phyloP scores from a whole-genome alignment of 768 basidiomycete genomes.

The Pulveroboletus ravenelii region DNA sequence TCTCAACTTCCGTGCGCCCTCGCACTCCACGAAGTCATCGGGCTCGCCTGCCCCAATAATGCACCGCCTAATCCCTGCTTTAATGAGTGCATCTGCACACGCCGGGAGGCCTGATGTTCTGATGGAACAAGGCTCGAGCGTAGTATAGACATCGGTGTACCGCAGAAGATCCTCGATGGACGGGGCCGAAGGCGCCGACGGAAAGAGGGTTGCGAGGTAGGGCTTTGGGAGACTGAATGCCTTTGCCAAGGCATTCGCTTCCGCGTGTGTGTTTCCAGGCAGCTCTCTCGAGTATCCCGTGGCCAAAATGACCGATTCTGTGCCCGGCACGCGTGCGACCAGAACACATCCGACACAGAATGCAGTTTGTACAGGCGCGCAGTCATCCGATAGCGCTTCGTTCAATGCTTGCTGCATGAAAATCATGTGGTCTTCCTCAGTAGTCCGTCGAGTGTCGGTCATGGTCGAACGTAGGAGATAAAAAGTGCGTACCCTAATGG shows the following conservation, averaged over 20 bases:
- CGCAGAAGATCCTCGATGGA: conserved; percentile 47
- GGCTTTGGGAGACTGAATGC: conserved; percentile 41
- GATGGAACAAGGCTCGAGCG: conserved; percentile 93
- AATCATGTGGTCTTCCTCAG: conserved; percentile 27
- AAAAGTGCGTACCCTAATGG: no score
- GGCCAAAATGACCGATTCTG: conserved; percentile 52
- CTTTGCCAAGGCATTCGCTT: conserved; percentile 88
- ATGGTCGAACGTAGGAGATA: neutral
- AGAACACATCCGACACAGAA: conserved; percentile 92
- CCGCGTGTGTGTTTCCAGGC: conserved; percentile 93
- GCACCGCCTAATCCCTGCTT: conserved; percentile 65
- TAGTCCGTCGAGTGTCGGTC: neutral
- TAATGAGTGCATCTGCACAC: conserved; percentile 81
- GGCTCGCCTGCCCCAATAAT: conserved; percentile 90
- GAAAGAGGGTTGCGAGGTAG: conserved; percentile 44
- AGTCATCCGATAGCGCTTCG: conserved; percentile 59
- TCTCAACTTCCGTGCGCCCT: conserved; percentile 71
- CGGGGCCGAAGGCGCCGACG: conserved; percentile 28
- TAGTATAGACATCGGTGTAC: conserved; percentile 78
- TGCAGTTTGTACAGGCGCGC: conserved; percentile 63
- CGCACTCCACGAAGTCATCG: conserved; percentile 89
- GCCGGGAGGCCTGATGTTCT: conserved; percentile 82
- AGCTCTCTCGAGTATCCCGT: conserved; percentile 90
- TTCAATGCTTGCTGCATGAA: conserved; percentile 62
- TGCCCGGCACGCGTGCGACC: conserved; percentile 42